Conservation (phyloP, 768 basidiomycete species). For the Auriscalpium microsporum region DNA sequence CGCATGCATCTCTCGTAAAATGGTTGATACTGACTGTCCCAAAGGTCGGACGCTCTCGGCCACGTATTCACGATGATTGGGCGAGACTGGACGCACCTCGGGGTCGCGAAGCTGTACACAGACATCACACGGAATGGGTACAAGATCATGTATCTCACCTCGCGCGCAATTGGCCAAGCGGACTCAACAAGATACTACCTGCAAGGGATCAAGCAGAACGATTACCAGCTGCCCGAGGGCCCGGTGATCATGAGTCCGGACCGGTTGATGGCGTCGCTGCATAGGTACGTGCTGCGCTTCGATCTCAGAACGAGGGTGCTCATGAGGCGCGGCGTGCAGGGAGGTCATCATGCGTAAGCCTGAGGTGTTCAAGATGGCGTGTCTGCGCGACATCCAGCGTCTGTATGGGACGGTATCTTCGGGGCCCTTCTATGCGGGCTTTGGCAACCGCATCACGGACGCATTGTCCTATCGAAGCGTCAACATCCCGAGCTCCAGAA, state of each 20-base stretch:
- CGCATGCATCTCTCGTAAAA: conserved; percentile 14
- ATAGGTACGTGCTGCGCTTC: conserved; percentile 51
- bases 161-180: conserved; percentile 94
- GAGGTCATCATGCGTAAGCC: conserved; percentile 99
- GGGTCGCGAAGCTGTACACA: conserved; percentile 94
- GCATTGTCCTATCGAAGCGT: conserved; percentile 96
- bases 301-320: background rate
- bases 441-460: conserved; percentile 97
- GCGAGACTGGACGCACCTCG: conserved; percentile 95
- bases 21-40: background rate
- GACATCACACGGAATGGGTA: conserved; percentile 95
- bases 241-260: conserved; percentile 99
- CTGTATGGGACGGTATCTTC: conserved; percentile 67
- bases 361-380: conserved; percentile 99
- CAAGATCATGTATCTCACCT: conserved; percentile 96
- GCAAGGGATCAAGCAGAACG: conserved; percentile 89
- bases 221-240: conserved; percentile 94
- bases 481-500: conserved; percentile 85
- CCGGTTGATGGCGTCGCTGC: conserved; percentile 85
- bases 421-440: conserved; percentile 92
- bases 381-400: conserved; percentile 87
- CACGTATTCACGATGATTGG: conserved; percentile 98
- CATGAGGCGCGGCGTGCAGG: conserved; percentile 29
- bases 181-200: conserved; percentile 94
- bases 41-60: conserved; percentile 88